phyloP scores from a whole-genome alignment of 2,329 filamentous ascomycete genomes.

The Fusarium longipes region DNA sequence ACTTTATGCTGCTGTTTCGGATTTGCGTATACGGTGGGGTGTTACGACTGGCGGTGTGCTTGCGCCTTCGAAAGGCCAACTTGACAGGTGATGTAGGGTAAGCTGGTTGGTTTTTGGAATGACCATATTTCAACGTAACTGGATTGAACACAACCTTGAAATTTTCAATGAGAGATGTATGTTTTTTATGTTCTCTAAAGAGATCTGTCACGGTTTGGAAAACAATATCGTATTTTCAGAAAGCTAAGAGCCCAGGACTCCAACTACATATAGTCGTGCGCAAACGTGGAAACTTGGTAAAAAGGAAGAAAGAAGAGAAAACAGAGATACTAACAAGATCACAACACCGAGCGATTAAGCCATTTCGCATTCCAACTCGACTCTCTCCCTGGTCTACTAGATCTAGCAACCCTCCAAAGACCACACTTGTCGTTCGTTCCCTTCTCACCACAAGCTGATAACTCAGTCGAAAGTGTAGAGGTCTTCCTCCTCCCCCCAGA shows the following conservation, averaged over 20 bases:
- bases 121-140: not conserved
- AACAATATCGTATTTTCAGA: no score
- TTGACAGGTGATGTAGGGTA: constrained; percentile 13
- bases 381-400: not conserved
- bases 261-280: no score
- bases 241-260: no score
- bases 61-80: not conserved
- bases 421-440: not conserved
- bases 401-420: not conserved
- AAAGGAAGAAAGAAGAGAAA: not conserved
- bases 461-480: not conserved
- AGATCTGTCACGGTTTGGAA: no score
- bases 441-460: not conserved
- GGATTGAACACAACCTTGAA: not conserved
- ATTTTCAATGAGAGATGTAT: not conserved
- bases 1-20: constrained; percentile 26
- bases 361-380: not conserved
- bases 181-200: not conserved
- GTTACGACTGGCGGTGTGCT: constrained; percentile 23
- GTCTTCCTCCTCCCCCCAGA: not conserved
- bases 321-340: no score
- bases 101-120: not conserved
- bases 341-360: not conserved
- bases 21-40: not conserved
- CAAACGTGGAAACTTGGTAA: no score